phyloP scores from a whole-genome alignment of 305 asterid species.

The Solanum hybrid region DNA sequence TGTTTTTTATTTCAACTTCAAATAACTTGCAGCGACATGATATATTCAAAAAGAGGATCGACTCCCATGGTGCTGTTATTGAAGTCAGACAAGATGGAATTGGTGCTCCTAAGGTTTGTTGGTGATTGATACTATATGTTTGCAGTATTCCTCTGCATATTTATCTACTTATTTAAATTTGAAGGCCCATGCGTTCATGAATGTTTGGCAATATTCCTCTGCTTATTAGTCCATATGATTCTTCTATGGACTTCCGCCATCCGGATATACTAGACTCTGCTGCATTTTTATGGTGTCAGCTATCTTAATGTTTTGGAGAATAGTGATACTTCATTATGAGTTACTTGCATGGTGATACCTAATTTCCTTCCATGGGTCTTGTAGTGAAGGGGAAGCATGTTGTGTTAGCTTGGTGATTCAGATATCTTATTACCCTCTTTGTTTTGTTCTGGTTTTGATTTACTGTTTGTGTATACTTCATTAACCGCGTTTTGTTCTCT shows the following conservation, averaged over 20 bases:
- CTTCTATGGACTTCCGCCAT: not conserved
- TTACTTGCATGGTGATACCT: not conserved
- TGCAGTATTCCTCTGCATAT: not conserved
- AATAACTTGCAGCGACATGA: slow-evolving; percentile 68
- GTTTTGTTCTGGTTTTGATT: not conserved
- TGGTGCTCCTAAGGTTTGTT: slow-evolving; percentile 83
- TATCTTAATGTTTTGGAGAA: not conserved
- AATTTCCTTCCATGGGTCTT: not conserved
- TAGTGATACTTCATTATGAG: not conserved
- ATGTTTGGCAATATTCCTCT: not conserved
- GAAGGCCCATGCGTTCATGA: not conserved
- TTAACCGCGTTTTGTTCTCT: not conserved
- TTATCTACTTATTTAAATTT: not conserved
- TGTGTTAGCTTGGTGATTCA: not conserved
- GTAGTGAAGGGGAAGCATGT: not conserved
- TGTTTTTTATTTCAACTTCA: slow-evolving; percentile 1
- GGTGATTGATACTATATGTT: not conserved
- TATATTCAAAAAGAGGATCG: slow-evolving; percentile 82
- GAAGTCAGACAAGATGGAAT: slow-evolving; percentile 74
- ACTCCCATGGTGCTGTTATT: slow-evolving; percentile 71
- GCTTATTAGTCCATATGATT: not conserved
- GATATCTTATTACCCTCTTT: not conserved
- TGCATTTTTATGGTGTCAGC: not conserved
- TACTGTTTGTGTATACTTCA: slow-evolving; percentile 2
- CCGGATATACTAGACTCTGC: not conserved